These are phyloP conservation scores for Verticillium longisporum DNA, from an alignment of 2,329 filamentous ascomycete species.

Conservation along the genomic window DNA sequence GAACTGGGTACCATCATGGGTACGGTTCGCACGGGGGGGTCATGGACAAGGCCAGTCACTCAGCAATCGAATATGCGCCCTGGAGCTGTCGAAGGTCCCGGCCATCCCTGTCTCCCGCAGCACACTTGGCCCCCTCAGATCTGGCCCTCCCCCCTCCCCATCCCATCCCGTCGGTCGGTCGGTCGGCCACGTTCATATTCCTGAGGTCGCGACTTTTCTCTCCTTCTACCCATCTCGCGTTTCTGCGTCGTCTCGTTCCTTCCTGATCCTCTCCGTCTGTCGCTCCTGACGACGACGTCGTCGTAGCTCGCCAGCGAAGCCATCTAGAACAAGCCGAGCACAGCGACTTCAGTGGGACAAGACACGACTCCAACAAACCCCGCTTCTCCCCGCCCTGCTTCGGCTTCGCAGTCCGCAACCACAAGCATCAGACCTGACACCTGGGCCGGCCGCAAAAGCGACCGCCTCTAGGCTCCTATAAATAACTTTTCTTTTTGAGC, in stretches of 20 bases:
- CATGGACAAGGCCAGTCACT: background rate
- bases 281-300: background rate
- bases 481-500: conserved; percentile 9
- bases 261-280: conserved; percentile 1
- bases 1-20: background rate
- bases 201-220: background rate
- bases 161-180: background rate
- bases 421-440: background rate
- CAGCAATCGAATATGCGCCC: background rate
- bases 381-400: conserved; percentile 9
- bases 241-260: background rate
- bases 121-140: background rate
- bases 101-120: background rate
- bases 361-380: conserved; percentile 4
- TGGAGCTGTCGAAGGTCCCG: background rate
- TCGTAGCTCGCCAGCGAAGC: conserved; percentile 9
- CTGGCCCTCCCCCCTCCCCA: background rate
- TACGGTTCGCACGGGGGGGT: background rate
- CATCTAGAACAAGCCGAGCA: background rate
- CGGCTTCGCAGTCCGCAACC: conserved; percentile 5
- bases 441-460: conserved; percentile 7
- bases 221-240: background rate
- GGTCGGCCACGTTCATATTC: conserved; percentile 7
- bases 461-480: conserved; percentile 15
- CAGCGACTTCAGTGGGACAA: background rate